These are phyloP conservation scores for Thozetella sp. DNA, from an alignment of 495 filamentous ascomycete species.

Conservation along the genomic window DNA sequence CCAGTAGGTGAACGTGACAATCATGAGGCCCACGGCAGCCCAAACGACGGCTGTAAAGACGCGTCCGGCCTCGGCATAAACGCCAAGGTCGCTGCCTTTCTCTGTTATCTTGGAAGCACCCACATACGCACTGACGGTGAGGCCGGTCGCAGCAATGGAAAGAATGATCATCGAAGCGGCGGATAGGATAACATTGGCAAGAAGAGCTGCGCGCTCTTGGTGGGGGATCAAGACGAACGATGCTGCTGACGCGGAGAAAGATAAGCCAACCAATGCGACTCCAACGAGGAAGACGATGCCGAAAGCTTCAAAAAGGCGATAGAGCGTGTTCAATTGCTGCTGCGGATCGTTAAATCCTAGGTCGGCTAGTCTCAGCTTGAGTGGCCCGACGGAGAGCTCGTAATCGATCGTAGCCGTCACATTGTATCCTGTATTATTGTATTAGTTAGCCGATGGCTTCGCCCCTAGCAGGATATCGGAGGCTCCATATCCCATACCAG, in stretches of 20 bases:
- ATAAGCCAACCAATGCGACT: constrained; percentile 56
- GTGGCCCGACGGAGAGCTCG: constrained; percentile 49
- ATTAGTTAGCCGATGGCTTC: too few relatives aligned
- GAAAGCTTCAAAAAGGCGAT: constrained; percentile 47
- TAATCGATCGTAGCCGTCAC: constrained; percentile 55
- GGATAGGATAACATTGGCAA: constrained; percentile 21
- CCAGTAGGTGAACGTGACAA: constrained; percentile 56
- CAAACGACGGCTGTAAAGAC: constrained; percentile 56
- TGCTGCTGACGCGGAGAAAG: constrained; percentile 51
- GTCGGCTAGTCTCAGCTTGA: constrained; percentile 50
- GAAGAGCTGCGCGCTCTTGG: constrained; percentile 5
- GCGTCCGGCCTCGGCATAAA: constrained; percentile 27
- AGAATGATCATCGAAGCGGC: constrained; percentile 20
- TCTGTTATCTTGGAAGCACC: constrained; percentile 30
- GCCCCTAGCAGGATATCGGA: neutral
- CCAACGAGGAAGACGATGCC: constrained; percentile 68
- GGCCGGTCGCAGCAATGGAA: constrained; percentile 10
- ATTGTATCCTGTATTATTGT: constrained; percentile 52
- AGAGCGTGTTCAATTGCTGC: constrained; percentile 57
- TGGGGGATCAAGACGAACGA: constrained; percentile 39
- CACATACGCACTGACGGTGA: constrained; percentile 27
- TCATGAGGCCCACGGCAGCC: constrained; percentile 63
- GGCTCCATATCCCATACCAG: constrained; percentile 34
- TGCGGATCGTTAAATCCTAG: constrained; percentile 64
- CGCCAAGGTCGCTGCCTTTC: constrained; percentile 26